These are phyloP conservation scores for Thecaphora frezii DNA, from an alignment of 1,284 basidiomycete genomes.

Conservation along the genomic window DNA sequence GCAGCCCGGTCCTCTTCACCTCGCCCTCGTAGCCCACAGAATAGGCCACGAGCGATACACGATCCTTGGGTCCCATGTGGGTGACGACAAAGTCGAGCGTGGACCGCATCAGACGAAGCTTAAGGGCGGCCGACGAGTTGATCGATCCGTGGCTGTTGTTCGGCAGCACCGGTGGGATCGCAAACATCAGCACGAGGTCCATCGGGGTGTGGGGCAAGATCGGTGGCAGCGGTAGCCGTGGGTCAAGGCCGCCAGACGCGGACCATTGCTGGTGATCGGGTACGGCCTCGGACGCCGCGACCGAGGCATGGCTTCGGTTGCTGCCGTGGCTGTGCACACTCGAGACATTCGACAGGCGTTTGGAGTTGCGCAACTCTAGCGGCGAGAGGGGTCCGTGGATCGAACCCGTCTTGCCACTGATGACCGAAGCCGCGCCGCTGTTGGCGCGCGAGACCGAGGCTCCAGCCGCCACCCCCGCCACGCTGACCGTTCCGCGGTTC, in stretches of 20 bases:
- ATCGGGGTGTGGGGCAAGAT: slow-evolving; percentile 76
- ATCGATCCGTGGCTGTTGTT: slow-evolving; percentile 62
- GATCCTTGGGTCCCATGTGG: slow-evolving; percentile 48
- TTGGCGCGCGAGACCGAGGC: slow-evolving; percentile 4
- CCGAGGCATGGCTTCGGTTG: slow-evolving; percentile 13
- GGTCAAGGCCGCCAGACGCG: slow-evolving; percentile 48
- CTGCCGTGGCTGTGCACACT: slow-evolving; percentile 24
- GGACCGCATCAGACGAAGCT: slow-evolving; percentile 48
- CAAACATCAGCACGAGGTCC: slow-evolving; percentile 88
- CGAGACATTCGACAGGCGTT: slow-evolving; percentile 22
- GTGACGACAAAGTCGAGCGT: slow-evolving; percentile 50
- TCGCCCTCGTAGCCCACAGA: slow-evolving; percentile 41
- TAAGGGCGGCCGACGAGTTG: slow-evolving; percentile 70
- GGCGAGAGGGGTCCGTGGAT: slow-evolving; percentile 10
- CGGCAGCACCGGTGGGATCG: slow-evolving; percentile 66
- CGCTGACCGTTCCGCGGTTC: too few relatives aligned
- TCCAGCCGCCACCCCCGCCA: too few relatives aligned
- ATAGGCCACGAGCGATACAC: slow-evolving; percentile 47
- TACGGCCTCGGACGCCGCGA: slow-evolving; percentile 14
- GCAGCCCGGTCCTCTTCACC: slow-evolving; percentile 43
- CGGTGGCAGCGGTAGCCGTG: slow-evolving; percentile 41
- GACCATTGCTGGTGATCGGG: slow-evolving; percentile 47
- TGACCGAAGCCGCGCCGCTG: slow-evolving; percentile 27
- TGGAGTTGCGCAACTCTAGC: slow-evolving; percentile 11
- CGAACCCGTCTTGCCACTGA: slow-evolving; percentile 40